These are phyloP conservation scores for Penicillium sp. DNA, from an alignment of 2,329 filamentous ascomycete genomes.

Conservation along the genomic window DNA sequence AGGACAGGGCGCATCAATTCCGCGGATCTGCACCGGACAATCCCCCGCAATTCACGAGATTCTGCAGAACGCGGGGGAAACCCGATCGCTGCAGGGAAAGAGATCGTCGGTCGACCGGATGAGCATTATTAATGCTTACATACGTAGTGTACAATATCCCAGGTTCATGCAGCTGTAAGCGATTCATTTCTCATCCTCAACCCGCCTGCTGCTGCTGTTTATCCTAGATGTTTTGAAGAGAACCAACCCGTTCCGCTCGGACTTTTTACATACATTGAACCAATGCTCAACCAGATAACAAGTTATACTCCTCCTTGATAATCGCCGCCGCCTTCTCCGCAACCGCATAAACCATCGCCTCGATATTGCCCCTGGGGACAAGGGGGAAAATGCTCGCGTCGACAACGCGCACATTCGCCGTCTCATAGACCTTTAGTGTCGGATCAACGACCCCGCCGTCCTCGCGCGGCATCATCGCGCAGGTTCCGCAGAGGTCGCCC, in stretches of 20 bases:
- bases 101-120: background rate
- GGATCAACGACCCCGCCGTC: slow-evolving; percentile 13
- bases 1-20: background rate
- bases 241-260: too few relatives aligned
- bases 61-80: background rate
- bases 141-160: too few relatives aligned
- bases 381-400: slow-evolving; percentile 13
- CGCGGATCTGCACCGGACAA: background rate
- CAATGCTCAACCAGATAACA: background rate
- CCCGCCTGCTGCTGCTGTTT: too few relatives aligned
- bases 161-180: too few relatives aligned
- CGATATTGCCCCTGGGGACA: slow-evolving; percentile 2
- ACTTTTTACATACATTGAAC: too few relatives aligned
- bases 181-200: too few relatives aligned
- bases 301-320: background rate
- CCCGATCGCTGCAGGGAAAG: background rate
- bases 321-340: slow-evolving; percentile 14
- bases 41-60: background rate
- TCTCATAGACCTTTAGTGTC: slow-evolving; percentile 1
- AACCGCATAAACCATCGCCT: slow-evolving; percentile 9
- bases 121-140: too few relatives aligned
- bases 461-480: slow-evolving; percentile 7
- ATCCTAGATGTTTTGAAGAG: too few relatives aligned
- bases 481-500: slow-evolving; percentile 6
- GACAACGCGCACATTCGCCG: background rate